Evolutionary conservation across 73 alveolate species (phyloP).

Genomic region (Symbiodinium natans): DNA sequence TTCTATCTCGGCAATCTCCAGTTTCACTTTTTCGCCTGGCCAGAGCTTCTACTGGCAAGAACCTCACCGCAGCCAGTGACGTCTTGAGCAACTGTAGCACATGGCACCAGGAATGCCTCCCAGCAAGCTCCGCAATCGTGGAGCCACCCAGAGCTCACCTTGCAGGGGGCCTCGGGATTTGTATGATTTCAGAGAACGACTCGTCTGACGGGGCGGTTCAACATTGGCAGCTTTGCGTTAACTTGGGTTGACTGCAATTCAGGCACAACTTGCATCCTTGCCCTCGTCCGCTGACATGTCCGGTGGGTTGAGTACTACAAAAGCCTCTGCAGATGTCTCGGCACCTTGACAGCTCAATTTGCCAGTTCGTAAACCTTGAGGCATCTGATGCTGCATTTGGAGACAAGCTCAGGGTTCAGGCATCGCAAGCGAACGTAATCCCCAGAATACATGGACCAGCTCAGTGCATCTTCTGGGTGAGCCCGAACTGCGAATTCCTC

Average conservation of each 20-base stretch:
- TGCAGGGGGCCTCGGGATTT: not conserved
- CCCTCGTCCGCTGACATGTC: not conserved
- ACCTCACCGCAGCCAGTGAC: too few relatives aligned
- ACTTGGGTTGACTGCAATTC: too few relatives aligned
- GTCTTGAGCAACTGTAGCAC: too few relatives aligned
- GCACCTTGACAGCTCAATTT: not conserved
- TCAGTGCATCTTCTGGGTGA: slow-evolving; percentile 35
- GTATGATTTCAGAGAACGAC: too few relatives aligned
- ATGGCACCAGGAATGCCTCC: not conserved
- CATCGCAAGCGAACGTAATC: not conserved
- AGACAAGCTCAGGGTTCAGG: not conserved
- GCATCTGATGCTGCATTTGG: not conserved
- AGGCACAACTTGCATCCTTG: not conserved
- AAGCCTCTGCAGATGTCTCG: not conserved
- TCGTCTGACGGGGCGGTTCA: too few relatives aligned
- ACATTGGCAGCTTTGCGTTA: too few relatives aligned
- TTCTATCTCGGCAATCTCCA: slow-evolving; percentile 41
- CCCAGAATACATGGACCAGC: slow-evolving; percentile 35
- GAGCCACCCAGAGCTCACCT: not conserved
- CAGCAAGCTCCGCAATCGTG: not conserved
- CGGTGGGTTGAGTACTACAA: slow-evolving; percentile 13
- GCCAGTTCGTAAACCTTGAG: not conserved
- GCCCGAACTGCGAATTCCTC: not conserved
- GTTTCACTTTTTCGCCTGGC: not conserved
- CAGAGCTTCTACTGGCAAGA: not conserved